Base-by-base conservation (phyloP, 805 yeast genomes). In the Starmerella sp. region DNA sequence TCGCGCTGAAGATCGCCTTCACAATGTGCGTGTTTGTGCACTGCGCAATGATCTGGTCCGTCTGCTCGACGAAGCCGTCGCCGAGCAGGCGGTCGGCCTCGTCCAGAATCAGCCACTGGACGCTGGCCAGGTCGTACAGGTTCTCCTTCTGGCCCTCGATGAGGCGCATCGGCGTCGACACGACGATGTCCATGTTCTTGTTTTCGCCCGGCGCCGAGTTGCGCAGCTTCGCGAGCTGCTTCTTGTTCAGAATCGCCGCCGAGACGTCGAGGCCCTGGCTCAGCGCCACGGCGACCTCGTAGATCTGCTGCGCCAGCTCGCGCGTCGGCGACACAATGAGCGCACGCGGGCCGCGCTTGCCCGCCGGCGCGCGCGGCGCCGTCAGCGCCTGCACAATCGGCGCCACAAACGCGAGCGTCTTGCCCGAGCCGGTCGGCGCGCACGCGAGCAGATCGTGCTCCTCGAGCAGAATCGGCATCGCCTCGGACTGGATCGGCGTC, bases 401-500 rank as follows among this genome's bases (percentile, higher is more conserved):
- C 15, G 89, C 79, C 54, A 86, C 72, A 66, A 85, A 93, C 34
- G 97, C 95, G 49, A 93, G 73, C 0, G 98, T 93, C 67, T 93
- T 93, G 75, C 98, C 98, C 5, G 97, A 88, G 63, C 98, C 98
- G 0, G 98, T 93, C 48, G 97, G 97, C 0, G 97, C 97, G 75
- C 96, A 87, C 1, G 95, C 95, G 44, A 93, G 74, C 36, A 93
- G 67, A 66, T 91, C 97, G 56, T 95, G 78, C 32, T 74, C 77
- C 52, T 79, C 75, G 52, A 88, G 70, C 13, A 86, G 70, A 9
- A 81, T 73, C 2, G 98, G 97, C 43, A 93, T 82, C 1, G 89
- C 81, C 68, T 93, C 97, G 58, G 88, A 79, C 71, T 93, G 99
- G 63, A 93, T 86, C 3, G 97, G 83, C 0, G 98, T 91, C 6